These are phyloP conservation scores for Dysphania ambrosioides DNA, from an alignment of 148 eudicot species.

Conservation along the genomic window DNA sequence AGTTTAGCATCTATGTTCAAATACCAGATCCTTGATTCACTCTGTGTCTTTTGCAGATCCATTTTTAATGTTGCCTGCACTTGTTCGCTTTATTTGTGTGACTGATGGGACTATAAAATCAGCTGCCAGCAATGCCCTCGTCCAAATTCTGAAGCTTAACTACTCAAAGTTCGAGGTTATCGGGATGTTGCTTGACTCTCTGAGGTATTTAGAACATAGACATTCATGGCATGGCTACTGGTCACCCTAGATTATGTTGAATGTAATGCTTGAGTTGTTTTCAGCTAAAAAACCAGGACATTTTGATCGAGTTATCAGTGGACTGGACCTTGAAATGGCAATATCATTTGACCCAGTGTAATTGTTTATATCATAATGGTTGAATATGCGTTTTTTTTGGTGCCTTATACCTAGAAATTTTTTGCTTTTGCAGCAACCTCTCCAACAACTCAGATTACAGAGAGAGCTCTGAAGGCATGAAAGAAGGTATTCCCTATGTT, in stretches of 20 bases:
- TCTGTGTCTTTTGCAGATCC: constrained; percentile 48
- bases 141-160: constrained; percentile 47
- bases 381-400: background rate
- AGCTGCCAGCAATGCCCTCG: constrained; percentile 41
- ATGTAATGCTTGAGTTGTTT: background rate
- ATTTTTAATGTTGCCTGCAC: constrained; percentile 45
- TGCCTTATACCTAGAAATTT: constrained; percentile 7
- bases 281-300: background rate
- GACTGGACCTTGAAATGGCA: background rate
- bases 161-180: constrained; percentile 47
- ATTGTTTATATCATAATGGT: background rate
- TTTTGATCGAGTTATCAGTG: constrained; percentile 2
- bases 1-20: background rate
- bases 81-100: constrained; percentile 43
- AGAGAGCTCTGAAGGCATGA: constrained; percentile 21
- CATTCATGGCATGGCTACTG: background rate
- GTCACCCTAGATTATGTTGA: background rate
- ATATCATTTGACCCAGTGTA: background rate
- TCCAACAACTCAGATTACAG: constrained; percentile 33
- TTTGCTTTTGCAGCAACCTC: constrained; percentile 44
- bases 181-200: constrained; percentile 52
- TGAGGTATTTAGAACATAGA: constrained; percentile 42
- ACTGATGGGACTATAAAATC: constrained; percentile 30
- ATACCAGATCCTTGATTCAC: background rate
- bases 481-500: constrained; percentile 28